A percentile compares a stretch with the other conserved stretches of the same genome.
Conservation (phyloP, 2,329 filamentous ascomycete genomes). For the Alternaria longipes region DNA sequence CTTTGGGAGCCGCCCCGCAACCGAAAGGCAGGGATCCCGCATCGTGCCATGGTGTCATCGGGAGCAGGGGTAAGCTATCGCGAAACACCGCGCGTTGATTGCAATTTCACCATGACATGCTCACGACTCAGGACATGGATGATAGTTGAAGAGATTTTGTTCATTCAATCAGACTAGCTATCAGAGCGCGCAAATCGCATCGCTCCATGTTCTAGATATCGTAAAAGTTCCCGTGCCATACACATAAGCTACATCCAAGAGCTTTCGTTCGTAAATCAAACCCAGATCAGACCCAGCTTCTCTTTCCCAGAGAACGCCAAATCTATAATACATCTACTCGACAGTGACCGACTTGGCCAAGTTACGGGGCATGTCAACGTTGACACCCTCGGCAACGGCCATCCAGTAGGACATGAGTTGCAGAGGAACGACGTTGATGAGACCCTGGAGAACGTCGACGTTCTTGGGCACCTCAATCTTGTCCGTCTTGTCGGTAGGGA, state of each 20-base stretch:
- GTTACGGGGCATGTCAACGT: constrained; percentile 98
- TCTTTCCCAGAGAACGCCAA: constrained; percentile 24
- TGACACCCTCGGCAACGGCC: constrained; percentile 92
- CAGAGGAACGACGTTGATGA: constrained; percentile 96
- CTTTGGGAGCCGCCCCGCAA: constrained; percentile 27
- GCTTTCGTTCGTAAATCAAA: constrained; percentile 33
- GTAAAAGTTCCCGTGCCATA: constrained; percentile 20
- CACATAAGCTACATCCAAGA: constrained; percentile 31
- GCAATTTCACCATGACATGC: background rate
- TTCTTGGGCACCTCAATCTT: constrained; percentile 98
- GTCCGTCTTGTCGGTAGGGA: constrained; percentile 85
- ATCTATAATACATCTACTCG: constrained; percentile 70
- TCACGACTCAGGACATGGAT: background rate
- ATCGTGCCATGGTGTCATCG: constrained; percentile 26
- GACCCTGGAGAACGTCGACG: constrained; percentile 92
- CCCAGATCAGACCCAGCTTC: constrained; percentile 38
- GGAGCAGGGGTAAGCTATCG: constrained; percentile 10
- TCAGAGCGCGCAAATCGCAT: constrained; percentile 22
- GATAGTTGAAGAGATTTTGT: constrained; percentile 20
- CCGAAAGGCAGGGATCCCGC: constrained; percentile 19
- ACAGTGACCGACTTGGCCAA: constrained; percentile 99
- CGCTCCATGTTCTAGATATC: constrained; percentile 28
- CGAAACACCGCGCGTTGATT: constrained; percentile 4
- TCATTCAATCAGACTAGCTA: constrained; percentile 24
- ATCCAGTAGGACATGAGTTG: constrained; percentile 99